A percentile compares a stretch with the other conserved stretches of the same genome.
Conservation (phyloP, 1,284 basidiomycete genomes). For the Ustilago loliicola region DNA sequence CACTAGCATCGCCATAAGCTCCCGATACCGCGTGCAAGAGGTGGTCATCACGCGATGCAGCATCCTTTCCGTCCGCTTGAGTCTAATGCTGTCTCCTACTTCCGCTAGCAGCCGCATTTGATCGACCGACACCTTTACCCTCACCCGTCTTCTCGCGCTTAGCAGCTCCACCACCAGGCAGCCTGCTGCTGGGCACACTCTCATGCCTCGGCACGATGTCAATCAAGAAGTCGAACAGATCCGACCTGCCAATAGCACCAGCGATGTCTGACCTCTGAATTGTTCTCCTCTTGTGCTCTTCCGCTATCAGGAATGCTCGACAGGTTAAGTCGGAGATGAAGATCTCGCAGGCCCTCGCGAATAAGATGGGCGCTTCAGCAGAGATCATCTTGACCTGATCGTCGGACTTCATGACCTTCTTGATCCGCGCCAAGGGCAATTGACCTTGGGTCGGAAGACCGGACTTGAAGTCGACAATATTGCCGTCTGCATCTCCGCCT, state of each 20-base stretch:
- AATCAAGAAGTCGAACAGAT: slow-evolving; percentile 70
- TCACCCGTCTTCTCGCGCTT: slow-evolving; percentile 54
- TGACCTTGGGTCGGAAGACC: slow-evolving; percentile 61
- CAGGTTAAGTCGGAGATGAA: slow-evolving; percentile 70
- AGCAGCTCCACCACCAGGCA: slow-evolving; percentile 49
- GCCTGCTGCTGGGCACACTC: slow-evolving; percentile 51
- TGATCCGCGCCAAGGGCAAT: slow-evolving; percentile 68
- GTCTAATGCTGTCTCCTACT: slow-evolving; percentile 25
- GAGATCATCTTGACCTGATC: slow-evolving; percentile 70
- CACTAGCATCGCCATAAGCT: slow-evolving; percentile 24
- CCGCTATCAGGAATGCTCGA: slow-evolving; percentile 68
- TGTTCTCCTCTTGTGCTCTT: slow-evolving; percentile 67
- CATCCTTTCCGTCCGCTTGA: slow-evolving; percentile 1
- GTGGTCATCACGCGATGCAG: slow-evolving; percentile 13
- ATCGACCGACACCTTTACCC: slow-evolving; percentile 31
- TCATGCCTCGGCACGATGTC: slow-evolving; percentile 68
- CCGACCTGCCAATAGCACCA: slow-evolving; percentile 64
- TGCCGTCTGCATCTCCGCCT: slow-evolving; percentile 60
- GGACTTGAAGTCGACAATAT: slow-evolving; percentile 61
- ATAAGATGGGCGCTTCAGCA: slow-evolving; percentile 68
- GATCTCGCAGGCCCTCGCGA: slow-evolving; percentile 70
- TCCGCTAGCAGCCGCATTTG: slow-evolving; percentile 20
- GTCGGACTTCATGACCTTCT: slow-evolving; percentile 70
- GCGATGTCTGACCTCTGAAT: slow-evolving; percentile 68
- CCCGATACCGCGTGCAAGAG: slow-evolving; percentile 17